Conservation (phyloP, 208 protist species). For the Crithidia acanthocephali region DNA sequence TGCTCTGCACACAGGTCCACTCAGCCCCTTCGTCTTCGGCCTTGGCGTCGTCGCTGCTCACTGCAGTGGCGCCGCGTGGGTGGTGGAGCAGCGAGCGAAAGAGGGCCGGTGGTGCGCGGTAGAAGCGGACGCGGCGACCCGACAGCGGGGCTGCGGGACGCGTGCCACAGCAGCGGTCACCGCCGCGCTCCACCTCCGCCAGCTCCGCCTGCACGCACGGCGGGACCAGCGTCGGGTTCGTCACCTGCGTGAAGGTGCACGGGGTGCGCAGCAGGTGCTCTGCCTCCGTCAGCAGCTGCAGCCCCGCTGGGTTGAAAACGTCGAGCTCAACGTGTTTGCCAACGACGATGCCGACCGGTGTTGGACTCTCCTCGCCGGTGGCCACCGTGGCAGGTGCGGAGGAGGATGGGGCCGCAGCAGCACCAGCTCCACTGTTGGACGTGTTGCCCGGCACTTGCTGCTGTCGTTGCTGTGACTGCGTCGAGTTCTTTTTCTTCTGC, state of each 20-base stretch:
- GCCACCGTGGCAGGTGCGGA: neutral
- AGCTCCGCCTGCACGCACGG: slow-evolving; percentile 56
- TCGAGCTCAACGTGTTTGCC: slow-evolving; percentile 35
- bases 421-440: neutral
- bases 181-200: slow-evolving; percentile 41
- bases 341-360: slow-evolving; percentile 23
- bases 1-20: neutral
- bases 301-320: slow-evolving; percentile 20
- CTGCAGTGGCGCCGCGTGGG: neutral
- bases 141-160: neutral
- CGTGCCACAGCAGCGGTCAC: slow-evolving; percentile 2
- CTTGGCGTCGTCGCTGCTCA: neutral
- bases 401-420: neutral
- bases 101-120: slow-evolving; percentile 5
- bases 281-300: slow-evolving; percentile 38
- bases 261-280: slow-evolving; percentile 46
- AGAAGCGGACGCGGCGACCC: slow-evolving; percentile 18
- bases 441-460: neutral
- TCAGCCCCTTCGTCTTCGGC: neutral
- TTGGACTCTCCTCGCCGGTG: slow-evolving; percentile 2
- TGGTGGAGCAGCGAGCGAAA: slow-evolving; percentile 16
- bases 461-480: neutral
- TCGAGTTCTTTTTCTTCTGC: neutral
- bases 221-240: slow-evolving; percentile 63
- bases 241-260: slow-evolving; percentile 75